Conservation (phyloP, 2,329 filamentous ascomycete genomes). For the Elsinoe fawcettii region DNA sequence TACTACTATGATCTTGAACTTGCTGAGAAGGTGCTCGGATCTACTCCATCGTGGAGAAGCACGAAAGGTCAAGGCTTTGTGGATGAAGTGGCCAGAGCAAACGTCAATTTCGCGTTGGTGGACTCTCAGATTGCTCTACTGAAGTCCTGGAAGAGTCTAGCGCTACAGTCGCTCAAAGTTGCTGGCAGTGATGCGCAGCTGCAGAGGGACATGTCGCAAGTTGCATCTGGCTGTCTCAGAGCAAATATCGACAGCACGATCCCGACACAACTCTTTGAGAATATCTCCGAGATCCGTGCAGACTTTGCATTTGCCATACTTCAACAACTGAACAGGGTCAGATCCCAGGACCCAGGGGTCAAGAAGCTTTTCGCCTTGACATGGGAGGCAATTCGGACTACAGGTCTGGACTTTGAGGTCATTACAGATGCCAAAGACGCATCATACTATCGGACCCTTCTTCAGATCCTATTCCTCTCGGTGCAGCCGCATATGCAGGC, state of each 20-base stretch:
- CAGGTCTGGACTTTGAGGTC: constrained; percentile 51
- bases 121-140: constrained; percentile 84
- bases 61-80: constrained; percentile 60
- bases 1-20: constrained; percentile 80
- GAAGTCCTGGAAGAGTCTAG: constrained; percentile 80
- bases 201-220: constrained; percentile 62
- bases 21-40: constrained; percentile 66
- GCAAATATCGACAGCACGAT: constrained; percentile 67
- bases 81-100: constrained; percentile 76
- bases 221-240: constrained; percentile 67
- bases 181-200: constrained; percentile 48
- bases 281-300: constrained; percentile 66
- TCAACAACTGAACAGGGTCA: constrained; percentile 54
- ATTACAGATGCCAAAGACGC: constrained; percentile 50
- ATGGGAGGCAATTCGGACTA: constrained; percentile 53
- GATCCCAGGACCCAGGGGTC: constrained; percentile 44
- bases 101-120: constrained; percentile 82
- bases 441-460: constrained; percentile 71
- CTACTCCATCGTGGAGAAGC: constrained; percentile 68
- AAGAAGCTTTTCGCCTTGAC: constrained; percentile 48
- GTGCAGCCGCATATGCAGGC: constrained; percentile 53
- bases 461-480: constrained; percentile 78
- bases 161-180: constrained; percentile 71
- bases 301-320: constrained; percentile 76
- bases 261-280: constrained; percentile 72